A percentile compares a stretch with the other conserved stretches of the same genome.
phyloP scores from a whole-genome alignment of 345 rosid species.

The Salix arbutifolia region DNA sequence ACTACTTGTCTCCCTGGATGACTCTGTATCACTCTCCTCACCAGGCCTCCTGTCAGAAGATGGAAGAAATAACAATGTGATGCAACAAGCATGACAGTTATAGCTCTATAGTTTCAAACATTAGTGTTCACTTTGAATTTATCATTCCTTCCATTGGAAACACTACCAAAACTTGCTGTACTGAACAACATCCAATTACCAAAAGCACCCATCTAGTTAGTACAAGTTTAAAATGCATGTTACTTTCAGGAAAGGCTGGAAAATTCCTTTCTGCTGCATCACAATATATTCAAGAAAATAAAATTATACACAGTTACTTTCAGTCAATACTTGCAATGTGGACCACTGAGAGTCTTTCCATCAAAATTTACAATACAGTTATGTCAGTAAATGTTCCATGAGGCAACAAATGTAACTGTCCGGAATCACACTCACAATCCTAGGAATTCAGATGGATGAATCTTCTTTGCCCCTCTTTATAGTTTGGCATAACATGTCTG shows the following conservation, averaged over 20 bases:
- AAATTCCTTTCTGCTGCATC: background rate
- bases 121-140: background rate
- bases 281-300: background rate
- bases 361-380: background rate
- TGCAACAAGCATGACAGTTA: background rate
- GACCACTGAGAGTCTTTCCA: background rate
- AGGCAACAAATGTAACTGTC: background rate
- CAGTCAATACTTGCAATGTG: background rate
- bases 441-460: background rate
- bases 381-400: background rate
- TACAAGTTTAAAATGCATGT: background rate
- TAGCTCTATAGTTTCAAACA: background rate
- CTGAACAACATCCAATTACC: background rate
- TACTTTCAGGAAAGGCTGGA: background rate
- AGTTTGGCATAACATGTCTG: background rate
- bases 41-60: conserved; percentile 45
- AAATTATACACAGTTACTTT: background rate
- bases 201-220: background rate
- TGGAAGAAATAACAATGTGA: conserved; percentile 8
- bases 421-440: background rate
- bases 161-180: background rate
- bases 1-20: conserved; percentile 58
- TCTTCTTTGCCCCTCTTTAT: background rate
- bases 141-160: background rate
- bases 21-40: conserved; percentile 80